Conservation (phyloP, 192 early-diverging fungal genomes). For the Backusella parvicylindrica region DNA sequence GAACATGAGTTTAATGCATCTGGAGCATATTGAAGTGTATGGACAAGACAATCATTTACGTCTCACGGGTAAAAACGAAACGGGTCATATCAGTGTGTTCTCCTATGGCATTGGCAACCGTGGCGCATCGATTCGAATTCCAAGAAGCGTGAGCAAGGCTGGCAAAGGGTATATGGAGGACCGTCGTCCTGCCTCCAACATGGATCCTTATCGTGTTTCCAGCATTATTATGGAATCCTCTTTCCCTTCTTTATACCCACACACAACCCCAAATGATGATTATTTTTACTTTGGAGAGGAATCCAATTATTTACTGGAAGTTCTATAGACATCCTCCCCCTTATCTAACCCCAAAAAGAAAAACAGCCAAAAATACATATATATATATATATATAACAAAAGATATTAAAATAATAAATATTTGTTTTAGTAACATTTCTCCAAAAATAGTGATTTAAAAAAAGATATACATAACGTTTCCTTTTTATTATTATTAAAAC, state of each 20-base stretch:
- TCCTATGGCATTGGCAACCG: conserved; percentile 50
- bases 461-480: not conserved
- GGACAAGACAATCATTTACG: conserved; percentile 53
- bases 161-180: conserved; percentile 56
- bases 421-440: not conserved
- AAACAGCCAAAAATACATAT: no score
- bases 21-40: conserved; percentile 52
- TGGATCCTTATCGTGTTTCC: conserved; percentile 53
- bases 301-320: not conserved
- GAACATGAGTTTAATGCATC: conserved; percentile 39
- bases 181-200: conserved; percentile 52
- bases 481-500: not conserved
- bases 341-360: not conserved
- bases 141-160: conserved; percentile 41
- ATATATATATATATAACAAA: no score
- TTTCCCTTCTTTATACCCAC: not conserved
- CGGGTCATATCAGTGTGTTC: conserved; percentile 49
- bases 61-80: conserved; percentile 48
- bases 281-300: not conserved
- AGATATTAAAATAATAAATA: not conserved
- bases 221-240: conserved; percentile 48
- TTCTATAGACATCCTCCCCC: not conserved
- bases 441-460: not conserved
- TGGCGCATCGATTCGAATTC: conserved; percentile 57
- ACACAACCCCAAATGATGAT: not conserved